phyloP scores from a whole-genome alignment of 345 rosid species.

The Bruguiera sexangula region DNA sequence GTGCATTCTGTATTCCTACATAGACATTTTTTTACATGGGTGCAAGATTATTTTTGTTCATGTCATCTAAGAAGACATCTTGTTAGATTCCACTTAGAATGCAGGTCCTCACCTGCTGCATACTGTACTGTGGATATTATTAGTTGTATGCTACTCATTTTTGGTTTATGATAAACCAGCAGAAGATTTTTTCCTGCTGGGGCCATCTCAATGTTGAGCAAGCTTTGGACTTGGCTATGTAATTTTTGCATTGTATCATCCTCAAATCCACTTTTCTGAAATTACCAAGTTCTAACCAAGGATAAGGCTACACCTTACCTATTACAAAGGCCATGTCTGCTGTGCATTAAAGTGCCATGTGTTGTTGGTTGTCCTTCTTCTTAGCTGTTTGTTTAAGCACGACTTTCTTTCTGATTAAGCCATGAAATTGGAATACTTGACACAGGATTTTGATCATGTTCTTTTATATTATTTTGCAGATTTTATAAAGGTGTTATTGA shows the following conservation, averaged over 20 bases:
- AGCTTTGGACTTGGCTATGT: background rate
- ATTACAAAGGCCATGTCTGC: no score
- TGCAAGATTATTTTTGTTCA: background rate
- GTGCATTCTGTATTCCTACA: no score
- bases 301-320: no score
- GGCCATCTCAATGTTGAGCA: background rate
- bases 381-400: background rate
- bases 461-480: constrained; percentile 42
- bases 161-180: no score
- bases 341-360: no score
- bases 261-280: no score
- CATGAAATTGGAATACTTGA: constrained; percentile 1
- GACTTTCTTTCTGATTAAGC: background rate
- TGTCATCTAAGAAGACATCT: no score
- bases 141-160: background rate
- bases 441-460: constrained; percentile 6
- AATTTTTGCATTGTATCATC: background rate
- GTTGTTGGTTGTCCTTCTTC: no score
- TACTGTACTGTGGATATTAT: background rate
- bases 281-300: no score
- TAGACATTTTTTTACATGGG: background rate
- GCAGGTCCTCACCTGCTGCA: background rate
- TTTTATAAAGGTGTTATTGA: constrained; percentile 65
- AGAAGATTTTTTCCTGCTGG: background rate
- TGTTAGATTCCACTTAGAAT: no score